Conservation (phyloP, 192 early-diverging fungal species). For the Entomortierella beljakovae region DNA sequence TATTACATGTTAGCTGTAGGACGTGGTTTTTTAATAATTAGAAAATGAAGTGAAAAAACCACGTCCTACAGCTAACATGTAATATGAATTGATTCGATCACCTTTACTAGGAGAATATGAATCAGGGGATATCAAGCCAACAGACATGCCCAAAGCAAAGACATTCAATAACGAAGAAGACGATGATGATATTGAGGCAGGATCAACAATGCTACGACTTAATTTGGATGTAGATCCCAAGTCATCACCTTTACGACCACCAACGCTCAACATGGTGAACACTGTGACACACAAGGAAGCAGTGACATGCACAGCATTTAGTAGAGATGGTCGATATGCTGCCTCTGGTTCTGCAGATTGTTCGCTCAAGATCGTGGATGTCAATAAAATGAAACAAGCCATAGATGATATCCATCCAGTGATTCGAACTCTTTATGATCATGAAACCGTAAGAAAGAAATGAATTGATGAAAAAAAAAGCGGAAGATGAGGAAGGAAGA, state of each 20-base stretch:
- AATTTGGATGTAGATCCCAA: constrained; percentile 58
- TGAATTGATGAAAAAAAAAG: neutral
- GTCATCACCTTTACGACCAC: constrained; percentile 40
- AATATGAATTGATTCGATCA: neutral
- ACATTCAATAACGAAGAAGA: constrained; percentile 27
- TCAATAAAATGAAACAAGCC: constrained; percentile 79
- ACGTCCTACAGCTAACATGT: too few species aligned
- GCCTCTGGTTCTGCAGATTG: constrained; percentile 92
- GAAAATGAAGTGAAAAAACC: too few species aligned
- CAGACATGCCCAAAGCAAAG: constrained; percentile 30
- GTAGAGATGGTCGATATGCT: constrained; percentile 79
- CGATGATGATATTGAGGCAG: constrained; percentile 41
- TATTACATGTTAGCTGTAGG: too few species aligned
- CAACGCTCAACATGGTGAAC: constrained; percentile 75
- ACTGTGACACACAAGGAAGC: constrained; percentile 83
- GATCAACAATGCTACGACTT: constrained; percentile 39
- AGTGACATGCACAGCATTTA: constrained; percentile 74
- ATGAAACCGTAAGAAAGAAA: constrained; percentile 63
- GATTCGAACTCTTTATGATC: constrained; percentile 92
- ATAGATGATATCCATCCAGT: constrained; percentile 86
- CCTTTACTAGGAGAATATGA: constrained; percentile 25
- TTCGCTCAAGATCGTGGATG: constrained; percentile 92
- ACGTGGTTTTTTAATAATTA: too few species aligned
- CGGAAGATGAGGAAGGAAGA: too few species aligned
- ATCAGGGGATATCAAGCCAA: constrained; percentile 53